Conservation (phyloP, 371 early-diverging fungal genomes). For the Mucor mucedo region DNA sequence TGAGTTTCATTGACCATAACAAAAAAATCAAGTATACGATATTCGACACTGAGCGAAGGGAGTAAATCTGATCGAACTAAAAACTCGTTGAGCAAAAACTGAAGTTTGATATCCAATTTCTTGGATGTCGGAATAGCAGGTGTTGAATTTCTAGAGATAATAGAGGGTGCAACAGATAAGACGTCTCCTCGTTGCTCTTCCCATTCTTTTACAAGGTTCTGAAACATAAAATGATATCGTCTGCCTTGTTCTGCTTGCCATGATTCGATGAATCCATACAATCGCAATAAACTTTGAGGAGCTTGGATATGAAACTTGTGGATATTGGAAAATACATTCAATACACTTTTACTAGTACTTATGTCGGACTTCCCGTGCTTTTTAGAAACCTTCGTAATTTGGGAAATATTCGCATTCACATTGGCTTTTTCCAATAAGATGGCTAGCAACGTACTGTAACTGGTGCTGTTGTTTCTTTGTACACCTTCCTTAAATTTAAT, state of each 20-base stretch:
- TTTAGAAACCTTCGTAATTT: constrained; percentile 31
- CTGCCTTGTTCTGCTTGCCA: constrained; percentile 82
- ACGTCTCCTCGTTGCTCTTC: constrained; percentile 57
- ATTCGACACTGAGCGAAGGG: constrained; percentile 68
- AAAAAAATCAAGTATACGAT: constrained; percentile 63
- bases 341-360: constrained; percentile 35
- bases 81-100: constrained; percentile 67
- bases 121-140: not conserved
- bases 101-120: constrained; percentile 62
- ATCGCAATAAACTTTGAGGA: constrained; percentile 76
- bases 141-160: not conserved
- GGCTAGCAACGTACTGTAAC: constrained; percentile 30
- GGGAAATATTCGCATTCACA: constrained; percentile 49
- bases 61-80: constrained; percentile 68
- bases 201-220: constrained; percentile 73
- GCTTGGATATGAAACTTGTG: constrained; percentile 62
- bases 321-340: constrained; percentile 64
- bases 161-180: not conserved
- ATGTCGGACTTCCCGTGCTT: constrained; percentile 26
- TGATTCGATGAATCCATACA: constrained; percentile 80
- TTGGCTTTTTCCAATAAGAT: constrained; percentile 43
- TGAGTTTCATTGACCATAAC: constrained; percentile 56
- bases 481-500: constrained; percentile 43
- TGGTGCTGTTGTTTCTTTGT: not conserved
- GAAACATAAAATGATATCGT: constrained; percentile 75